phyloP scores from a whole-genome alignment of 768 basidiomycete genomes.

The Panaeolus cyanescens region DNA sequence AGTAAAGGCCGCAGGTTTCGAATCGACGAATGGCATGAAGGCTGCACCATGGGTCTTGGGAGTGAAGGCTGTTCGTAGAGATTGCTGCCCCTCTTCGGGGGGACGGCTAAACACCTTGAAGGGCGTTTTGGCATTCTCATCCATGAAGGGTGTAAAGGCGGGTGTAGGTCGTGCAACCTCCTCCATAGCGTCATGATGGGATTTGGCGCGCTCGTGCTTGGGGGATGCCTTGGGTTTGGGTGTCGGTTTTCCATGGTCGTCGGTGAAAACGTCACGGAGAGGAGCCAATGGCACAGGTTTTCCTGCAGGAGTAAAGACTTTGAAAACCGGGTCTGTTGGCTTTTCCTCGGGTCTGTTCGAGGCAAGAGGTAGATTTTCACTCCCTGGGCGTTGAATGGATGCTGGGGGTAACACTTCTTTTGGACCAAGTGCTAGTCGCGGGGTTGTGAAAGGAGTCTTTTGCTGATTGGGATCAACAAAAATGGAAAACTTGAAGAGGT shows the following conservation, averaged over 20 bases:
- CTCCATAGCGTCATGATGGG: slow-evolving; percentile 34
- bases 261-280: slow-evolving; percentile 45
- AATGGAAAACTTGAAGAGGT: slow-evolving; percentile 57
- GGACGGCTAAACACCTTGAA: slow-evolving; percentile 78
- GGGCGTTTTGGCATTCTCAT: slow-evolving; percentile 47
- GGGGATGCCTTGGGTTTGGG: slow-evolving; percentile 32
- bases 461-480: slow-evolving; percentile 58
- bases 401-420: slow-evolving; percentile 47
- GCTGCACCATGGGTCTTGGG: slow-evolving; percentile 43
- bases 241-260: slow-evolving; percentile 43
- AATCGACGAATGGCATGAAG: slow-evolving; percentile 45
- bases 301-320: slow-evolving; percentile 65
- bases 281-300: slow-evolving; percentile 39
- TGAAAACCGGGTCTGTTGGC: slow-evolving; percentile 47
- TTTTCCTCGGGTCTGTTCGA: slow-evolving; percentile 38
- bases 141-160: slow-evolving; percentile 41
- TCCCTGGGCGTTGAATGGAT: slow-evolving; percentile 23
- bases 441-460: slow-evolving; percentile 41
- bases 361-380: slow-evolving; percentile 30
- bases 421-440: slow-evolving; percentile 47
- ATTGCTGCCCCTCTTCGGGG: slow-evolving; percentile 51
- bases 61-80: slow-evolving; percentile 37
- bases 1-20: slow-evolving; percentile 36
- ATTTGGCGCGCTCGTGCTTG: slow-evolving; percentile 46
- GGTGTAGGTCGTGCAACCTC: slow-evolving; percentile 20